phyloP scores from a whole-genome alignment of 352 stramenopile genomes.

The Phytophthora quininea region DNA sequence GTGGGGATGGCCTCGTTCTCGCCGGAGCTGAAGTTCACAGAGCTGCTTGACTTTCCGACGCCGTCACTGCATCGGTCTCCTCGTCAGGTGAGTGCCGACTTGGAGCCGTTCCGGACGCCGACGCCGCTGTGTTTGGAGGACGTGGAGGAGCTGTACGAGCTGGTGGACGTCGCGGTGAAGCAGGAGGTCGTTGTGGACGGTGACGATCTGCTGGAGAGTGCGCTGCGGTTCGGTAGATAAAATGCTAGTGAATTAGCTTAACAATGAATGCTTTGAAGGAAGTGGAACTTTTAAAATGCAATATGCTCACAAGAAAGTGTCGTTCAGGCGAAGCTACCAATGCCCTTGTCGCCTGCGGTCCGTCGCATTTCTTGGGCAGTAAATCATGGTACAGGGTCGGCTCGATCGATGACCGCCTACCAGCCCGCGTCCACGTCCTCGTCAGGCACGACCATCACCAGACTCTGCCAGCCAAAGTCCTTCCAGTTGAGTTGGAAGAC shows the following conservation, averaged over 20 bases:
- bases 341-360: too few relatives aligned
- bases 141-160: constrained; percentile 43
- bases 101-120: constrained; percentile 45
- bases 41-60: background rate
- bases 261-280: background rate
- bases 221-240: background rate
- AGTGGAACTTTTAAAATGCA: background rate
- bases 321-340: too few relatives aligned
- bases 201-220: background rate
- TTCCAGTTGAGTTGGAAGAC: constrained; percentile 89
- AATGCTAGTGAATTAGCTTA: background rate
- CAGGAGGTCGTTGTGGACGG: constrained; percentile 2
- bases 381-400: background rate
- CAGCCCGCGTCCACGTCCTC: constrained; percentile 74
- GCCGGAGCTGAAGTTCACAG: constrained; percentile 1
- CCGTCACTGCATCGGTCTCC: constrained; percentile 22
- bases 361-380: too few relatives aligned
- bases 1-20: constrained; percentile 10
- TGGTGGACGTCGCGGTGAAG: constrained; percentile 36
- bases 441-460: constrained; percentile 78
- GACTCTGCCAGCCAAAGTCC: constrained; percentile 77
- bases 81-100: constrained; percentile 23
- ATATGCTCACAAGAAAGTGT: too few relatives aligned
- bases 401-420: constrained; percentile 33
- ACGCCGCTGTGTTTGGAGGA: constrained; percentile 43